phyloP scores from a whole-genome alignment of 2,329 filamentous ascomycete species.

The Trichoderma atroviride region DNA sequence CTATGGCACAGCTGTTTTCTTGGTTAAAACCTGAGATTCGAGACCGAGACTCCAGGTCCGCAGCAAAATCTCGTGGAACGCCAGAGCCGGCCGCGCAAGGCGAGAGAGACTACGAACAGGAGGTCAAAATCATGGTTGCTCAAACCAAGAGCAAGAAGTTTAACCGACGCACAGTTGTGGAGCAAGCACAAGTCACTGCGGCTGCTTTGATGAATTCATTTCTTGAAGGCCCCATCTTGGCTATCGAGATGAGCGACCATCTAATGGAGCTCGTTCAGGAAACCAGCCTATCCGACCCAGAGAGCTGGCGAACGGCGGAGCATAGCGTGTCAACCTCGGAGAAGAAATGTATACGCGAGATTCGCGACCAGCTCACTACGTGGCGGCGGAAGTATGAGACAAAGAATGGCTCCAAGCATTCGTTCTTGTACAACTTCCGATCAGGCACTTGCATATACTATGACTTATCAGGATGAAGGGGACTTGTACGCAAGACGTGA shows the following conservation, averaged over 20 bases:
- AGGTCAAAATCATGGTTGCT: conserved; percentile 82
- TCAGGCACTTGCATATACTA: conserved; percentile 85
- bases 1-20: conserved; percentile 69
- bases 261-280: conserved; percentile 75
- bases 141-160: conserved; percentile 88
- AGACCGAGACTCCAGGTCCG: conserved; percentile 69
- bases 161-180: conserved; percentile 83
- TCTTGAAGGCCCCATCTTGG: conserved; percentile 77
- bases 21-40: conserved; percentile 84
- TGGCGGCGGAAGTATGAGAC: conserved; percentile 63
- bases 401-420: conserved; percentile 63
- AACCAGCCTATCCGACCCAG: conserved; percentile 75
- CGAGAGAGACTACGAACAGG: conserved; percentile 57
- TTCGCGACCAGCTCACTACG: conserved; percentile 72
- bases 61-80: conserved; percentile 45
- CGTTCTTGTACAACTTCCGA: conserved; percentile 90
- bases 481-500: not conserved
- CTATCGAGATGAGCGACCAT: conserved; percentile 84
- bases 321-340: conserved; percentile 77
- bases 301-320: conserved; percentile 81
- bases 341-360: conserved; percentile 78
- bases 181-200: conserved; percentile 67
- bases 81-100: conserved; percentile 25
- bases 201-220: conserved; percentile 70
- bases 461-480: conserved; percentile 61